Percentiles rank a stretch among this genome's conserved stretches.
Conservation (phyloP, 2,329 filamentous ascomycete genomes). For the Phyllosticta capitalensis region DNA sequence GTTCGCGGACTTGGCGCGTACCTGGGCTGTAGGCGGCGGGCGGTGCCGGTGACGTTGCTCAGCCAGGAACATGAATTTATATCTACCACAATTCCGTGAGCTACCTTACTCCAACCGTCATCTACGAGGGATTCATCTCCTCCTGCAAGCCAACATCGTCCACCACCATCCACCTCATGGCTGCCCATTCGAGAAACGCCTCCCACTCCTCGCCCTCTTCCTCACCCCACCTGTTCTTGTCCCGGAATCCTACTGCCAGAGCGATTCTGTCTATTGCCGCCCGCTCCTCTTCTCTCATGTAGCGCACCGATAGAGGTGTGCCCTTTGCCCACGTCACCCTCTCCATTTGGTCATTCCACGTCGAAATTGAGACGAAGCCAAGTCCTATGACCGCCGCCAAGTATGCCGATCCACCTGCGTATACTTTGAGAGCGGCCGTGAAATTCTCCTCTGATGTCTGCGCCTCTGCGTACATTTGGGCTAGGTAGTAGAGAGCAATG, state of each 20-base stretch:
- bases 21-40: not conserved
- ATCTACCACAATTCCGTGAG: not conserved
- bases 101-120: not conserved
- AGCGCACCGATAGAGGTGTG: conserved; percentile 68
- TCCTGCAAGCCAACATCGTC: conserved; percentile 86
- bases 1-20: not conserved
- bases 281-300: conserved; percentile 83
- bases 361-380: conserved; percentile 74
- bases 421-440: conserved; percentile 67
- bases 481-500: conserved; percentile 59
- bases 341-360: conserved; percentile 89
- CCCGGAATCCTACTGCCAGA: conserved; percentile 83
- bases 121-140: conserved; percentile 62
- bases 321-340: conserved; percentile 85
- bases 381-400: conserved; percentile 70
- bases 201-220: conserved; percentile 91
- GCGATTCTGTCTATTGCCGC: conserved; percentile 79
- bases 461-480: conserved; percentile 54
- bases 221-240: conserved; percentile 69
- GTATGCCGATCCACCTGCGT: conserved; percentile 75
- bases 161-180: conserved; percentile 77
- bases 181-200: conserved; percentile 69
- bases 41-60: not conserved
- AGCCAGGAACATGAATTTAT: not conserved
- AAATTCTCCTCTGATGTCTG: conserved; percentile 69